phyloP scores from a whole-genome alignment of 202 grass and related monocot genomes.

The Saccharum hybrid region DNA sequence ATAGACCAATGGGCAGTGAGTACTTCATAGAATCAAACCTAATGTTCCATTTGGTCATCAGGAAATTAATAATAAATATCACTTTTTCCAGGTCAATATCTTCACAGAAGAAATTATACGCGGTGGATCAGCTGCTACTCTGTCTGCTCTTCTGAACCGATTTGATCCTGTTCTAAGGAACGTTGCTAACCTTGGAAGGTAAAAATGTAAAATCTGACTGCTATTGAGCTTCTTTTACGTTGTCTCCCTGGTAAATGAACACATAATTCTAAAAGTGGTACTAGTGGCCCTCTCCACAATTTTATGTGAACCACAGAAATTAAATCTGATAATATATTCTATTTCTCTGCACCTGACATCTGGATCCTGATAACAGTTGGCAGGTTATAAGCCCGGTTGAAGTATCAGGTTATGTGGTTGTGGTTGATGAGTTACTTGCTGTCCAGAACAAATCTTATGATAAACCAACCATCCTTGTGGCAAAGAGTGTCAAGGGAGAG shows the following conservation, averaged over 20 bases:
- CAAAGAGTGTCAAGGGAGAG: conserved; percentile 95
- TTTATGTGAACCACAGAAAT: conserved; percentile 13
- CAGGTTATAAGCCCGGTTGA: conserved; percentile 97
- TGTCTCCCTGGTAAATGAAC: not conserved
- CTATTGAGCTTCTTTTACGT: conserved; percentile 6
- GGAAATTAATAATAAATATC: conserved; percentile 6
- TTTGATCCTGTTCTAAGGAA: conserved; percentile 93
- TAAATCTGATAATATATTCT: conserved; percentile 22
- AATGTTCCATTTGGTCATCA: conserved; percentile 38
- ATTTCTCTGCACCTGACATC: conserved; percentile 43
- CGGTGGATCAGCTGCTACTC: conserved; percentile 87
- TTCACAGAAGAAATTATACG: conserved; percentile 99
- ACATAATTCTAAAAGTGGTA: conserved; percentile 38
- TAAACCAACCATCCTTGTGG: conserved; percentile 83
- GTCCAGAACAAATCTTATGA: conserved; percentile 89
- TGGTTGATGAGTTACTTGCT: conserved; percentile 77
- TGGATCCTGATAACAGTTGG: conserved; percentile 68
- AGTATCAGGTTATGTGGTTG: conserved; percentile 83
- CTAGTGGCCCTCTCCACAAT: conserved; percentile 23
- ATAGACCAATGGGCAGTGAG: conserved; percentile 86
- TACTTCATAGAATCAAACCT: conserved; percentile 50
- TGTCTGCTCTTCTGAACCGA: conserved; percentile 95
- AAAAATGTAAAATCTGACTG: conserved; percentile 30
- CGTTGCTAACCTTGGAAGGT: conserved; percentile 92
- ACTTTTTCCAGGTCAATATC: conserved; percentile 67